Evolutionary conservation across 345 rosid species (phyloP).

Genomic region (Chamaenerion angustifolium): DNA sequence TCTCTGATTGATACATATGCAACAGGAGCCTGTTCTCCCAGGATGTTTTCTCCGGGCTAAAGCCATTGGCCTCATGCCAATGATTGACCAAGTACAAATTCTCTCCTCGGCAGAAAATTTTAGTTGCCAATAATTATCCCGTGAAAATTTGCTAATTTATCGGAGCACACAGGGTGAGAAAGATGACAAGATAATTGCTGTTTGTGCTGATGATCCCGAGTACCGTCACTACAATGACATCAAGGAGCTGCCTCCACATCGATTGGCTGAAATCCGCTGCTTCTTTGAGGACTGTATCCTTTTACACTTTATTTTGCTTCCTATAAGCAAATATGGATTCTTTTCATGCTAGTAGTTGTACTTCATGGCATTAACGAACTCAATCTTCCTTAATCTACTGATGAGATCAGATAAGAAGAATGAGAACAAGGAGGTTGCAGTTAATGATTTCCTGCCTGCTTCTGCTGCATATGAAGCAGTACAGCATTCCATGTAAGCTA

Average conservation of each 20-base stretch:
- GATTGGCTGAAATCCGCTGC: conserved; percentile 92
- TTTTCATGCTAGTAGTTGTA: background rate
- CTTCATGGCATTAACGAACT: too few species aligned
- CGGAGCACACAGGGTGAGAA: conserved; percentile 68
- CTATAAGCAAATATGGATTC: background rate
- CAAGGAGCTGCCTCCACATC: conserved; percentile 93
- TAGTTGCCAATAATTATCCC: background rate
- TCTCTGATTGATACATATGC: background rate
- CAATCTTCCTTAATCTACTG: conserved; percentile 11
- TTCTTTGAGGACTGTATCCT: conserved; percentile 97
- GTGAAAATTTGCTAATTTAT: background rate
- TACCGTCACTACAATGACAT: conserved; percentile 85
- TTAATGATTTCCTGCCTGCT: conserved; percentile 81
- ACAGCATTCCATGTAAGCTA: conserved; percentile 77
- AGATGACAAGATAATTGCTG: conserved; percentile 99
- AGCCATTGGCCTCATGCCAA: conserved; percentile 99
- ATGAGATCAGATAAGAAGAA: conserved; percentile 81
- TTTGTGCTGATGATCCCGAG: conserved; percentile 98
- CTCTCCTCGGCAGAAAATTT: background rate
- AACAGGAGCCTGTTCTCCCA: conserved; percentile 93
- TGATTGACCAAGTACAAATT: conserved; percentile 84
- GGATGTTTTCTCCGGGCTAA: conserved; percentile 95
- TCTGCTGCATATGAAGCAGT: conserved; percentile 62
- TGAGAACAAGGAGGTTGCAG: conserved; percentile 99
- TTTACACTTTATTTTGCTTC: background rate